phyloP scores from a whole-genome alignment of 768 basidiomycete species.

The Phanerochaete carnosa region DNA sequence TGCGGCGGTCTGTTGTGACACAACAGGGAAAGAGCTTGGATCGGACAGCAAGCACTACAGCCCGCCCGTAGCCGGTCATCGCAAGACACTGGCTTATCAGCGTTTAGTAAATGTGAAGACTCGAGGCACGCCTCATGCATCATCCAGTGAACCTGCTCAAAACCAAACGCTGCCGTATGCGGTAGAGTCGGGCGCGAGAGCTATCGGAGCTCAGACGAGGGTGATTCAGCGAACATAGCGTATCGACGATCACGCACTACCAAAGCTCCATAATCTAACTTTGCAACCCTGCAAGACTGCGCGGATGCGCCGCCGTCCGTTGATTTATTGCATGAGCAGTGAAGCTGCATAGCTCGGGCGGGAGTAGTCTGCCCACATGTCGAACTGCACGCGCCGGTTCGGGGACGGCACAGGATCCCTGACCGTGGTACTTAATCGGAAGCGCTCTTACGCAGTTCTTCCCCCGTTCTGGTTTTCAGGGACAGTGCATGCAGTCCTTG shows the following conservation, averaged over 20 bases:
- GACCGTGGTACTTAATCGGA: neutral
- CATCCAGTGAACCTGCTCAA: neutral
- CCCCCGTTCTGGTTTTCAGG: constrained; percentile 66
- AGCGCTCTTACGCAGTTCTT: constrained; percentile 35
- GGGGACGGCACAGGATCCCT: neutral
- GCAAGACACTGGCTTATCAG: neutral
- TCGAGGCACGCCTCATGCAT: neutral
- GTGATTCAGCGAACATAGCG: constrained; percentile 1
- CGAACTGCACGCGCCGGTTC: neutral
- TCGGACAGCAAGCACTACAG: neutral
- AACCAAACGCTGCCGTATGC: neutral
- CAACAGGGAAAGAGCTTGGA: neutral
- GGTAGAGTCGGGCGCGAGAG: neutral
- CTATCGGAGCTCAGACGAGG: neutral
- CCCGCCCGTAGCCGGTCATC: neutral
- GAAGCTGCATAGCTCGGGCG: neutral
- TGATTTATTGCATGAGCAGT: neutral
- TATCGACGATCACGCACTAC: neutral
- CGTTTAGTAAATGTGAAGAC: neutral
- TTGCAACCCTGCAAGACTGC: neutral
- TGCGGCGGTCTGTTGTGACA: neutral
- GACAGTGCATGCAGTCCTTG: constrained; percentile 76
- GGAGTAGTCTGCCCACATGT: neutral
- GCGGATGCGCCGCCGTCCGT: neutral
- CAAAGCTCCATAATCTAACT: neutral